Evolutionary conservation across 192 early-diverging fungal species (phyloP), one percentile per base, ranked within the genome.

Genomic region (Backusella luteola): DNA sequence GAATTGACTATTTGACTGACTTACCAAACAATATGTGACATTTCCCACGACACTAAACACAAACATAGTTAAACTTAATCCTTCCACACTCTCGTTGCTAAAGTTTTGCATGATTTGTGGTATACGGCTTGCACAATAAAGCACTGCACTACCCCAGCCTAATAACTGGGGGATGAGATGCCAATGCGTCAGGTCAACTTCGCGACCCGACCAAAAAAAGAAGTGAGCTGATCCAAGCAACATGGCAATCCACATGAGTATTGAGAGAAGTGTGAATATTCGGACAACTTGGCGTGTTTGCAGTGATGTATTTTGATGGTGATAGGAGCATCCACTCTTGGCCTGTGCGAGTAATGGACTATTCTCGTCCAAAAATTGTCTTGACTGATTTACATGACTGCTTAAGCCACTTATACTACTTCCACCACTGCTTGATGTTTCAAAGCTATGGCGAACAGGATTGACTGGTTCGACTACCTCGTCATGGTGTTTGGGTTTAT

Each of bases 91-190:
- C 81, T 91, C 87, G 66, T 87, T 87, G 23, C 87, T 78, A 81
- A 86, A 90, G 80, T 95, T 96, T 83, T 93, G 89, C 74, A 93
- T 87, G 66, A 96, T 94, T 77, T 96, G 95, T 6, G 95, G 95
- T 49, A 95, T 86, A 66, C 94, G 88, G 6, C 90, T 87, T n/a
- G 84, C 77, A 39, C 91, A 84, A 73, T 94, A 96, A 26, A 94
- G 83, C 6, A 89, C 41, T 0, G 93, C 94, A 67, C 91, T 92
- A 6, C 83, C 84, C 87, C 93, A 96, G 11, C 93, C 95, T 34
- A 94, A 86, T 8, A 91, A 69, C 74, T 94, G 89, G 34, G 92
- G 88, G 17, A 92, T 41, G 1, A 74, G 34, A 34, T 80, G 76
- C 9, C 73, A 71, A n/a, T 80, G 69, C 1, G 38, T 59, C 21